Base-by-base conservation (phyloP, 208 protist genomes). In the Trypanosomatidae sp. region DNA sequence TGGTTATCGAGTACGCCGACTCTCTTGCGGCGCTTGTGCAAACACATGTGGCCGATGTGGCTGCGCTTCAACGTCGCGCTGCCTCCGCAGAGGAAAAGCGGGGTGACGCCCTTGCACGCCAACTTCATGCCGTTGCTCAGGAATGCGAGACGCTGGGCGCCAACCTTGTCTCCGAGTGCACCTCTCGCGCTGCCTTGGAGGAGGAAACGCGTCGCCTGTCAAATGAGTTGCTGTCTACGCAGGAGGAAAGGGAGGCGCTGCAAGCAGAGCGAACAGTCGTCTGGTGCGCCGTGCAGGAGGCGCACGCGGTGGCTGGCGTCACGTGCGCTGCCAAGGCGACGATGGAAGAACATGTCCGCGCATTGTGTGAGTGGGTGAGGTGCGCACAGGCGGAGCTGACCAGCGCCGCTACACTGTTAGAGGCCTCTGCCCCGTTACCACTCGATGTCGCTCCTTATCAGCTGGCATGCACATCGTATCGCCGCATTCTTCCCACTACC, bases 401-500 rank as follows among this genome's bases (percentile, higher is more conserved):
- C 7, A 33, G 41, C 43, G 43, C 33, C 3, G 19, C 56, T 12
- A 15, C 49, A 17, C 47, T 41, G 19, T 1, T 50, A 17, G 44
- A 30, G 3, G 10, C 36, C 6, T 30, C 66, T 4, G 8, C 30
- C 30, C 19, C 33, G 62, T 50, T 44, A 15, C 60, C 33, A 22
- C 8, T 46, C 36, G 30, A 22, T 19, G 62, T 43, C 68, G 2
- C 50, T 49, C 15, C 50, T 58, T 36, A 43, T 62, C 46, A 58
- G 53, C n/a, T 8, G 4, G 30, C 19, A 9, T 44, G 62, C 2
- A 71, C 71, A 30, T 41, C 49, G 62, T 89, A 89, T 66, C 79
- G 71, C 13, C 87, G 81, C 41, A 47, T 89, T 30, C 52, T 89
- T 30, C 83, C 77, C 8, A 36, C 72, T 5, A 49, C 75, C 7